A percentile compares a stretch with the other conserved stretches of the same genome.
Evolutionary conservation across 768 basidiomycete species (phyloP).

Genomic region (Sutorius australiensis): DNA sequence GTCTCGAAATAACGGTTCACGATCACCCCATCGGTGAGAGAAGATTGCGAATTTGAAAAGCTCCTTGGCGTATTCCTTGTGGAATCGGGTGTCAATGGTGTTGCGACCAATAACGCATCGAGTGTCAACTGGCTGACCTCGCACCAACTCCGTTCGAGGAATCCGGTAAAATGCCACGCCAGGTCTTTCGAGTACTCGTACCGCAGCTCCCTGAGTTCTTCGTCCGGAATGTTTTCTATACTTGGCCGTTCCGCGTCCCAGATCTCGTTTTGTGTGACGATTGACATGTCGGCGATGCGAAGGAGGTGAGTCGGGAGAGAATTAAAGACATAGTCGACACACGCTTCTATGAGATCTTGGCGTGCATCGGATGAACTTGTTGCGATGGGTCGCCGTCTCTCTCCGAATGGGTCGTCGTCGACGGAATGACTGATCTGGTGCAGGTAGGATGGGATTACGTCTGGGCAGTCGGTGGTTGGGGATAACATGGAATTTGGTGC

Average conservation of each 20-base stretch:
- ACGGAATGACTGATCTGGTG: constrained; percentile 6
- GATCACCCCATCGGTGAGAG: constrained; percentile 10
- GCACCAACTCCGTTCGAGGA: constrained; percentile 7
- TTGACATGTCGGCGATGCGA: constrained; percentile 3
- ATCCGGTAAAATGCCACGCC: constrained; percentile 3
- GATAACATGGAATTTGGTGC: background rate
- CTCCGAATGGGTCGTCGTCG: constrained; percentile 10
- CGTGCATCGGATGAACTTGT: constrained; percentile 1
- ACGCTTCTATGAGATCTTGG: constrained; percentile 2
- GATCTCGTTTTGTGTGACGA: constrained; percentile 4
- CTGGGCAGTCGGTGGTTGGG: background rate
- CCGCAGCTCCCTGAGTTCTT: background rate
- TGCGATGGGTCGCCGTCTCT: background rate
- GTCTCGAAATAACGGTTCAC: constrained; percentile 2
- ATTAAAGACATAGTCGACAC: constrained; percentile 6
- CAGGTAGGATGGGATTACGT: constrained; percentile 4
- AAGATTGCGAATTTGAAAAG: constrained; percentile 8
- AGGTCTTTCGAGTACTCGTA: constrained; percentile 4
- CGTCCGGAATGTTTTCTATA: background rate
- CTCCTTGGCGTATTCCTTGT: constrained; percentile 7
- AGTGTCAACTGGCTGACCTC: background rate
- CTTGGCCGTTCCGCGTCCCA: constrained; percentile 3
- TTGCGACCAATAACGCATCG: background rate
- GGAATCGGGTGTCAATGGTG: too few species aligned
- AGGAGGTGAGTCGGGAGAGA: constrained; percentile 6